Evolutionary conservation across 441 rosid species (phyloP).

Genomic region (Syzygium malaccense): DNA sequence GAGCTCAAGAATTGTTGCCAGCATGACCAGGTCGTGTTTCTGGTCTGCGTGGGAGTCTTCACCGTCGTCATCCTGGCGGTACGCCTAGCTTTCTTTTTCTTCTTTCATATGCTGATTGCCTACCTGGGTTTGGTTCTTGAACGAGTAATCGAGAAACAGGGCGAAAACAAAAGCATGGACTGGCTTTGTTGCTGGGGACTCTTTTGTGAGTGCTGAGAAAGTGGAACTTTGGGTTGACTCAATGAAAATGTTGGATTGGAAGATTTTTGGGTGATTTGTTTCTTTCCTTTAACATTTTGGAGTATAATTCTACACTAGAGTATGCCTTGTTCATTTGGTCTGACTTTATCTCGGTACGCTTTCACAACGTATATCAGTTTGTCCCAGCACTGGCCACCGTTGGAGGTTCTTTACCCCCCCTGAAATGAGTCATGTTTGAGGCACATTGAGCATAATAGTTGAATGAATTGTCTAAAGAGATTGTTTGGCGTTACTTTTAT

Average conservation of each 20-base stretch:
- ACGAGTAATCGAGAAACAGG: not conserved
- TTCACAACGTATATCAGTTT: not conserved
- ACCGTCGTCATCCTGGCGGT: slow-evolving; percentile 75
- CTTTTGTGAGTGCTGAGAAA: not conserved
- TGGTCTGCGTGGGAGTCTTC: slow-evolving; percentile 62
- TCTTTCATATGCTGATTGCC: not conserved
- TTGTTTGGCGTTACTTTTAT: not conserved
- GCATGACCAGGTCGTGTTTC: slow-evolving; percentile 48
- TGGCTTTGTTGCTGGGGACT: not conserved
- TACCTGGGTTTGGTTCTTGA: not conserved
- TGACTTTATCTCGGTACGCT: no score
- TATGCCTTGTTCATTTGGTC: not conserved
- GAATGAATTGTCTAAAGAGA: not conserved
- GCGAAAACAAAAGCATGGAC: not conserved
- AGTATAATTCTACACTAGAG: not conserved
- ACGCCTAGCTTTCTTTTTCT: not conserved
- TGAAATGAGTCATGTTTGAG: not conserved
- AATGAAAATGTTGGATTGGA: not conserved
- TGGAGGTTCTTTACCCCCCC: not conserved
- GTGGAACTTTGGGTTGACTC: not conserved
- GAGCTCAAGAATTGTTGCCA: slow-evolving; percentile 70
- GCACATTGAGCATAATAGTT: not conserved
- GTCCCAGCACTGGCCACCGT: not conserved
- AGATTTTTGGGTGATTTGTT: not conserved
- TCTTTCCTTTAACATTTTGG: not conserved